Conservation (phyloP, 2,329 filamentous ascomycete species). For the Endothia cerciana region DNA sequence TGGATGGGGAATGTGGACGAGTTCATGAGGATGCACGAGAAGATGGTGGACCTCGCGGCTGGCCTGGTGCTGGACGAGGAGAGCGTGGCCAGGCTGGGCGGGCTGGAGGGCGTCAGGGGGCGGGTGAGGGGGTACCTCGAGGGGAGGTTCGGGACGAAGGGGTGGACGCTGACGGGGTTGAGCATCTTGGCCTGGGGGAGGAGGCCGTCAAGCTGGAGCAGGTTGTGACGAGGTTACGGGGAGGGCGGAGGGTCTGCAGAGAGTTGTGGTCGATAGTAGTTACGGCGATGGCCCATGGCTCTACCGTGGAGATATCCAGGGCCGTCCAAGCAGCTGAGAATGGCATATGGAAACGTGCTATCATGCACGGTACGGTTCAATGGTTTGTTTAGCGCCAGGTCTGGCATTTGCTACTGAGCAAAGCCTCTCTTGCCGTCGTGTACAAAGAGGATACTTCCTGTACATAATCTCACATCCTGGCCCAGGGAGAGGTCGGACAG, state of each 20-base stretch:
- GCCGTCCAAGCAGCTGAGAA: too few relatives aligned
- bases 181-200: slow-evolving; percentile 35
- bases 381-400: background rate
- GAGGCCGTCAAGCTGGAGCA: slow-evolving; percentile 20
- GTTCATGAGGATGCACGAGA: slow-evolving; percentile 40
- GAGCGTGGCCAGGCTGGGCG: slow-evolving; percentile 35
- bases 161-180: slow-evolving; percentile 43
- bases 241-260: background rate
- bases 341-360: too few relatives aligned
- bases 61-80: slow-evolving; percentile 46
- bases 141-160: slow-evolving; percentile 43
- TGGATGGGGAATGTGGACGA: slow-evolving; percentile 41
- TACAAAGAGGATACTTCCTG: background rate
- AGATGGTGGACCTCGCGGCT: slow-evolving; percentile 46
- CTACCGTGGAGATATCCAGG: too few relatives aligned
- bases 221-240: background rate
- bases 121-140: slow-evolving; percentile 43
- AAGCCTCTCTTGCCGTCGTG: background rate
- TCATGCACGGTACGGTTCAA: background rate
- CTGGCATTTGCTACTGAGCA: background rate
- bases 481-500: background rate
- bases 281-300: background rate
- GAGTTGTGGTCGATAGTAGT: background rate
- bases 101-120: slow-evolving; percentile 42
- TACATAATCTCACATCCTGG: background rate